These are phyloP conservation scores for Scheffersomyces lignicola DNA, from an alignment of 1,139 yeast species.

Conservation along the genomic window DNA sequence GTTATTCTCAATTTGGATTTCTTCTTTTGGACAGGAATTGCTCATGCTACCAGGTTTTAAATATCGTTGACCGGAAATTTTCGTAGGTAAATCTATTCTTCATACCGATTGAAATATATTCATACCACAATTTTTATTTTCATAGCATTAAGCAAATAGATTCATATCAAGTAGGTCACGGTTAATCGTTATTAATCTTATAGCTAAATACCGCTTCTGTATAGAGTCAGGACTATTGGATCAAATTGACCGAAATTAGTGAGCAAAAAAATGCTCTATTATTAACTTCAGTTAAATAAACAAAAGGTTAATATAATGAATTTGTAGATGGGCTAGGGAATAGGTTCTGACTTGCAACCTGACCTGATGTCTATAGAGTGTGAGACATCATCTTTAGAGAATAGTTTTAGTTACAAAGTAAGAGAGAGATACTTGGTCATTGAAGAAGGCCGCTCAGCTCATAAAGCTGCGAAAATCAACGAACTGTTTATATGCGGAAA, in stretches of 20 bases:
- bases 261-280: background rate
- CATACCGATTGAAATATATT: conserved; percentile 1
- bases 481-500: conserved; percentile 1
- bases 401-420: background rate
- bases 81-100: too few relatives aligned
- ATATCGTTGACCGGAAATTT: conserved; percentile 1
- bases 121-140: background rate
- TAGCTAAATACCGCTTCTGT: background rate
- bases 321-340: conserved; percentile 1
- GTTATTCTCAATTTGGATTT: too few relatives aligned
- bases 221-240: background rate
- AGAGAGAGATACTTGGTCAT: conserved; percentile 1
- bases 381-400: conserved; percentile 1
- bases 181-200: background rate
- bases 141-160: background rate
- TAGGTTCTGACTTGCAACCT: conserved; percentile 1
- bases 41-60: too few relatives aligned
- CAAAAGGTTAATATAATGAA: background rate
- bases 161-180: background rate
- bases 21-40: too few relatives aligned
- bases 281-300: background rate
- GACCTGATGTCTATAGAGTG: conserved; percentile 1
- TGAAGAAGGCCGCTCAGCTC: conserved; percentile 1
- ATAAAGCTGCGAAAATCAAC: background rate
- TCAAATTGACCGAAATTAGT: conserved; percentile 1